phyloP scores from a whole-genome alignment of 1,139 yeast species.

The Candida labiduridarum region DNA sequence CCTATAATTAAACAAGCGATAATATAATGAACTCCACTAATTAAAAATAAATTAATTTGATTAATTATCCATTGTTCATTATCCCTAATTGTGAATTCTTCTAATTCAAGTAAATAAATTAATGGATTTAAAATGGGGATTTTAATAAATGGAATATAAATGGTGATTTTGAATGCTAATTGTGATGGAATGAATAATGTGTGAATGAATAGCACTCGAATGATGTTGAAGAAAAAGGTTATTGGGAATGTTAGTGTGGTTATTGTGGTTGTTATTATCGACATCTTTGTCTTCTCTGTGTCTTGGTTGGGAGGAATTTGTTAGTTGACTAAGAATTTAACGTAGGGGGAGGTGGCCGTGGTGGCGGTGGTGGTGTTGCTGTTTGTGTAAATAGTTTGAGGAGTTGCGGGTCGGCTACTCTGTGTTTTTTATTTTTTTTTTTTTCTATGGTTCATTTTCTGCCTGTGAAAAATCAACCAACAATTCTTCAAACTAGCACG shows the following conservation, averaged over 20 bases:
- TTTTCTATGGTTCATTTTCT: neutral
- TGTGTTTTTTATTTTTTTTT: neutral
- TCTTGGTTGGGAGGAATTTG: neutral
- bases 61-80: conserved; percentile 12
- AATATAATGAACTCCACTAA: conserved; percentile 15
- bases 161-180: conserved; percentile 11
- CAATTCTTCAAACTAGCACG: neutral
- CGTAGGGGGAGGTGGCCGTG: too few species aligned
- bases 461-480: neutral
- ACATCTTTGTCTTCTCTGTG: neutral
- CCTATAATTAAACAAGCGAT: conserved; percentile 17
- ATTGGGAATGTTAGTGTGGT: conserved; percentile 12
- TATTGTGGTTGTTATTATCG: conserved; percentile 5
- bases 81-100: conserved; percentile 9
- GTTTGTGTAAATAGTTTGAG: neutral
- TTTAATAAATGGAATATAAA: conserved; percentile 16
- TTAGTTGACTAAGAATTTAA: neutral
- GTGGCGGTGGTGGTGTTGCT: too few species aligned
- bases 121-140: conserved; percentile 16
- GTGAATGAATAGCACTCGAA: conserved; percentile 11
- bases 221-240: conserved; percentile 6
- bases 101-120: conserved; percentile 15
- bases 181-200: conserved; percentile 14
- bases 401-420: neutral
- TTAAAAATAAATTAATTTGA: conserved; percentile 14